Evolutionary conservation across 2,329 filamentous ascomycete genomes (phyloP), one percentile per base, ranked within the genome.

Genomic region (Microcera coccophila): DNA sequence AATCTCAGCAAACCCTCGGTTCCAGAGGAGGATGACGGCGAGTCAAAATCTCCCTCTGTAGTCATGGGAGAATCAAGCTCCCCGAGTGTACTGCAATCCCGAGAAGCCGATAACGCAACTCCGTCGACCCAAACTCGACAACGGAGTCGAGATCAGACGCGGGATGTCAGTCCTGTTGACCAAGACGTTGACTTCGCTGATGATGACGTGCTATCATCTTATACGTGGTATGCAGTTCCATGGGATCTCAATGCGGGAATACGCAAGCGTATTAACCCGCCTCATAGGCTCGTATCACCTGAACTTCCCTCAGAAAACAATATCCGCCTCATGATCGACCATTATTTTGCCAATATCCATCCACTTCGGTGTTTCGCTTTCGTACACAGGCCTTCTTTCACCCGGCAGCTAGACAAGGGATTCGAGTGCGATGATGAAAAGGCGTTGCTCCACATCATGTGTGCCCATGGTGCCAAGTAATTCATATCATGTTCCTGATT

Each of bases 301-400:
- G 61, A 55, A 10, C 60, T 67, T 4, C 64, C 64, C 10, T 54
- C 59, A 9, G 40, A 47, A n/a, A 60, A 61, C 39, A 63, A 65
- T 33, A 57, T 67, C 17, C 64, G 64, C 12, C 59, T 58, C 1
- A 58, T 66, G 3, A 61, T 67, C 18, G 64, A 67, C 35, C 64
- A 64, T 45, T 67, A 67, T 42, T 67, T 67, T 48, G 53, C 62
- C 44, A 67, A 67, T 21, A 53, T 67, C 4, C 73, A 68, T 38
- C 64, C 64, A n/a, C 58, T 68, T 4, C 61, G 65, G 16, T 68
- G 65, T 46, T 68, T 68, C 40, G 64, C 65, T 14, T 68, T 68
- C 57, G 63, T 68, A 15, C 65, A 68, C 39, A 65, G 67, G 38
- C 65, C 65, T 4, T 66, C 65, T 1, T 67, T 68, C 38, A 64